Conservation (phyloP, 495 filamentous ascomycete species). For the Evansstolkia leycettana region DNA sequence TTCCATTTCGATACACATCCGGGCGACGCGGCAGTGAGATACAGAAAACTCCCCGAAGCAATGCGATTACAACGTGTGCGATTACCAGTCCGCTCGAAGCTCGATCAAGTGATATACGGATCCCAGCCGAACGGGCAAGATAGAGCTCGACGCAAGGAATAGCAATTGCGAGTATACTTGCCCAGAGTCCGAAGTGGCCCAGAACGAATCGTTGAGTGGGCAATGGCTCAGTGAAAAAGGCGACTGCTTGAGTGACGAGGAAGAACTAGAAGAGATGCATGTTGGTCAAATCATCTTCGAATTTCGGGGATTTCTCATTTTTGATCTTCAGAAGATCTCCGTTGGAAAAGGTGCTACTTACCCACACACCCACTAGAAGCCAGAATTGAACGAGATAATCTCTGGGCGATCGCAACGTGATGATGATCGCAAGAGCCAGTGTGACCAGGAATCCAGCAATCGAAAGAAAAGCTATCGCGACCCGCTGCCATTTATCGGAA, state of each 20-base stretch:
- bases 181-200: slow-evolving; percentile 17
- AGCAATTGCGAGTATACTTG: slow-evolving; percentile 13
- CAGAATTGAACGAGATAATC: slow-evolving; percentile 10
- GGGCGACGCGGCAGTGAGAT: slow-evolving; percentile 52
- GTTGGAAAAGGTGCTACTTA: slow-evolving; percentile 10
- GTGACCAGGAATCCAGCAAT: slow-evolving; percentile 7
- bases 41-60: slow-evolving; percentile 18
- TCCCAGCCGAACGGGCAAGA: slow-evolving; percentile 7
- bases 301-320: background rate
- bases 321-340: too few species aligned
- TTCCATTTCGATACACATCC: slow-evolving; percentile 43
- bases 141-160: slow-evolving; percentile 9
- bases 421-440: slow-evolving; percentile 12
- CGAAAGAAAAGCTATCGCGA: slow-evolving; percentile 11
- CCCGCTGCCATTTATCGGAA: slow-evolving; percentile 17
- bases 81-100: slow-evolving; percentile 9
- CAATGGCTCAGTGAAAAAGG: slow-evolving; percentile 22
- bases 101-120: slow-evolving; percentile 1
- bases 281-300: background rate
- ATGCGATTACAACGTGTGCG: slow-evolving; percentile 12
- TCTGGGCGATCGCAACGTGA: slow-evolving; percentile 4
- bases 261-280: slow-evolving; percentile 9
- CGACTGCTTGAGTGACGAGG: slow-evolving; percentile 19
- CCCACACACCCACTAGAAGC: slow-evolving; percentile 26
- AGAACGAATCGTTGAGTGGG: slow-evolving; percentile 18